Evolutionary conservation across 495 filamentous ascomycete species (phyloP), one percentile per base, ranked within the genome.

Genomic region (Lophiotrema nucula): DNA sequence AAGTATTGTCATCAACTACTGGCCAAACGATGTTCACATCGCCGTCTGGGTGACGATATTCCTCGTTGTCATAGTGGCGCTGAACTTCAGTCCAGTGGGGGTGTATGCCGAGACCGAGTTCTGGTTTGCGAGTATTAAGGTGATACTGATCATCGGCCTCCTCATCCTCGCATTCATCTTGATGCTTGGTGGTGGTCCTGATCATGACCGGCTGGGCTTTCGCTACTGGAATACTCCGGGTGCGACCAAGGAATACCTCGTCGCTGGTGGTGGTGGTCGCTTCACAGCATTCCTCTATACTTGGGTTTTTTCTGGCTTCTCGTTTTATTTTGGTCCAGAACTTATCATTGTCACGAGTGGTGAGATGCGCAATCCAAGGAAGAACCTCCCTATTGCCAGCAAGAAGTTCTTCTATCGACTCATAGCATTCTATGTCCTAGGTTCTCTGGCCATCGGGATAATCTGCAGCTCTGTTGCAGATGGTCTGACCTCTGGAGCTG

Each of bases 41-140:
- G 73, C 70, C 0, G 66, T 74, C 11, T 77, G 75, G 77, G 76
- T 79, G 37, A 71, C 76, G 18, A 67, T 79, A 11, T 68, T 81
- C 4, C 59, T 70, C 16, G 56, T 77, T 13, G 56, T 76, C 0
- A 75, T 83, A 39, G 64, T 78, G 8, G 67, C 72, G 19, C 70
- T 74, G 1, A 76, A 73, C 58, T 60, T 65, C 53, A 70, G 74
- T 26, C 74, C 49, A 44, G 77, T 79, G 0, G 64, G 69, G 2
- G 53, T 78, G 0, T 81, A 77, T 46, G 78, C 77, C 15, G 78
- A 81, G 49, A 38, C 74, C 2, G 78, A 81, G 42, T 78, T 78
- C 47, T 52, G 67, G 24, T 72, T 77, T 18, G 71, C 72, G 0
- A 65, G 58, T 5, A 70, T 81, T 49, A 81, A 81, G 52, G 67